Conservation (phyloP, 495 filamentous ascomycete genomes). For the Aspergillus steynii region DNA sequence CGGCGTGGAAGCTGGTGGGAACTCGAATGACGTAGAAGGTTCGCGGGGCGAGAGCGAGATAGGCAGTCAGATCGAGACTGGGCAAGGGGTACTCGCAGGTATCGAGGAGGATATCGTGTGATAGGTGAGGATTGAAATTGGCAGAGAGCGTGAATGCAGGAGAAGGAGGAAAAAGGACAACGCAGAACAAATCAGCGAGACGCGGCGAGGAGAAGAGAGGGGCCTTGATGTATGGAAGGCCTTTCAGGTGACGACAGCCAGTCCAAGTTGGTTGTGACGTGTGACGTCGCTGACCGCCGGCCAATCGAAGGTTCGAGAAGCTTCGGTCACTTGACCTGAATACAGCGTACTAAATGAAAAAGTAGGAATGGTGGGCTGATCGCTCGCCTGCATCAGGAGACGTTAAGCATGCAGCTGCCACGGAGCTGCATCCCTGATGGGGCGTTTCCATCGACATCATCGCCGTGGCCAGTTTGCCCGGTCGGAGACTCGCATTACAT, state of each 20-base stretch:
- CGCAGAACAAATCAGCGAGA: not conserved
- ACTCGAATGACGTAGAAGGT: conserved; percentile 48
- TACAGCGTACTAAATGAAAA: no score
- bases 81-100: not conserved
- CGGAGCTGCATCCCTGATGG: no score
- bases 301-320: conserved; percentile 42
- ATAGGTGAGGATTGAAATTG: not conserved
- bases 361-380: no score
- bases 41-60: conserved; percentile 14
- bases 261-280: conserved; percentile 22
- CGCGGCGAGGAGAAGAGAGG: not conserved
- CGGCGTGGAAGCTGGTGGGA: conserved; percentile 10
- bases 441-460: no score
- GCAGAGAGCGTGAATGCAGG: not conserved
- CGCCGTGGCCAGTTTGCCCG: no score
- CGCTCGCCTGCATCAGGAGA: no score
- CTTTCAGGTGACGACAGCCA: conserved; percentile 19
- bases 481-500: no score
- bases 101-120: not conserved
- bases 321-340: conserved; percentile 21
- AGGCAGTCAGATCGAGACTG: not conserved
- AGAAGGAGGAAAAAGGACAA: not conserved
- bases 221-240: conserved; percentile 5
- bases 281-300: conserved; percentile 27
- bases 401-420: no score